phyloP scores from a whole-genome alignment of 495 filamentous ascomycete genomes.

The Podospora appendiculata region DNA sequence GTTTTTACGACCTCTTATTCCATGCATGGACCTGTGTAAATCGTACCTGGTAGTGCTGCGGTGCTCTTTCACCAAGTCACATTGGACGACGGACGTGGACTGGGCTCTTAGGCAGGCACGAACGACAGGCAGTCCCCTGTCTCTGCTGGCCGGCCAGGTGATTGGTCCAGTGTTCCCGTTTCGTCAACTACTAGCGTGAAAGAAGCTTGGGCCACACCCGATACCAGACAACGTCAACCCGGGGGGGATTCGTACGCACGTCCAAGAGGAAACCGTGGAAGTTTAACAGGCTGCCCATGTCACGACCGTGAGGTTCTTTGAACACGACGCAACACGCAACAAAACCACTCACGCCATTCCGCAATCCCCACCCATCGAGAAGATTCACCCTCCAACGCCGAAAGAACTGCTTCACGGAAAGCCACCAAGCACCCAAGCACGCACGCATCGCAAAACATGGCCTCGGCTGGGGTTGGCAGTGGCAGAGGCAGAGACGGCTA shows the following conservation, averaged over 20 bases:
- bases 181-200: not conserved
- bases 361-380: not conserved
- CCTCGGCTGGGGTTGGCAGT: not conserved
- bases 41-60: too few species aligned
- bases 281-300: not conserved
- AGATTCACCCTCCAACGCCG: not conserved
- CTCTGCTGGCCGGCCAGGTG: not conserved
- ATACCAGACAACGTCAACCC: conserved; percentile 7
- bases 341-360: not conserved
- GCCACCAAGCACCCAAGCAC: not conserved
- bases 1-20: too few species aligned
- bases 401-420: not conserved
- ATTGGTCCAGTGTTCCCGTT: conserved; percentile 1
- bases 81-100: too few species aligned
- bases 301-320: too few species aligned
- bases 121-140: too few species aligned
- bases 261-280: conserved; percentile 15
- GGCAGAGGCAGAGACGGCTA: conserved; percentile 26
- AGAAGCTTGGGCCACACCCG: conserved; percentile 23
- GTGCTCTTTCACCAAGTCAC: too few species aligned
- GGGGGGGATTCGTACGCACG: not conserved
- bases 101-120: too few species aligned
- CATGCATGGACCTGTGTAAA: too few species aligned
- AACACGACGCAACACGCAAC: not conserved
- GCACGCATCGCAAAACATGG: not conserved